Conservation (phyloP, 1,139 yeast species). For the Sugiyamaella paludigena region DNA sequence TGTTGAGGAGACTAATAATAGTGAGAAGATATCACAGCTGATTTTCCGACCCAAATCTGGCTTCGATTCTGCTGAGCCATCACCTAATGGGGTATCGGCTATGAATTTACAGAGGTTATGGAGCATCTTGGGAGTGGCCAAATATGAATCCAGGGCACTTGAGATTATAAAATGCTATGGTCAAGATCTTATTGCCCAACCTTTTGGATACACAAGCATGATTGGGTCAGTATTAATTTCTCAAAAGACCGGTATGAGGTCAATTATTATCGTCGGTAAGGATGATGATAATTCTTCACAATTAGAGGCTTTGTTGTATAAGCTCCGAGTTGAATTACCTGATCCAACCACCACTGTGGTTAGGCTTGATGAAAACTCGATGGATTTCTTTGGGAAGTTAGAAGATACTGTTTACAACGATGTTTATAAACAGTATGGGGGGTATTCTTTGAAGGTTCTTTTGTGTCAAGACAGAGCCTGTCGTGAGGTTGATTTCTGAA, state of each 20-base stretch:
- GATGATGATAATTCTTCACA: slow-evolving; percentile 17
- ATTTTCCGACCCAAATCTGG: slow-evolving; percentile 39
- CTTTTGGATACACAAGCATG: slow-evolving; percentile 35
- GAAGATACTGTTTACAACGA: slow-evolving; percentile 24
- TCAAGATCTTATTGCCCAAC: slow-evolving; percentile 35
- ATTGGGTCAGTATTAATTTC: slow-evolving; percentile 27
- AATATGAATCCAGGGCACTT: slow-evolving; percentile 28
- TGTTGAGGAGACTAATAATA: slow-evolving; percentile 18
- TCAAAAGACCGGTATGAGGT: slow-evolving; percentile 22
- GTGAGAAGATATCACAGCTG: slow-evolving; percentile 23
- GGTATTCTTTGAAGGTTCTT: slow-evolving; percentile 22
- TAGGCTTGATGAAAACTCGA: slow-evolving; percentile 21
- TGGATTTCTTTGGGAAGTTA: slow-evolving; percentile 17
- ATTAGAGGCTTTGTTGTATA: slow-evolving; percentile 15
- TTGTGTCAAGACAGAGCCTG: slow-evolving; percentile 26
- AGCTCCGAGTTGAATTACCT: slow-evolving; percentile 11
- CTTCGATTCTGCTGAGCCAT: slow-evolving; percentile 42
- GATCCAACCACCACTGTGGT: slow-evolving; percentile 22
- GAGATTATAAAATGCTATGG: slow-evolving; percentile 33
- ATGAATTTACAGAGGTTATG: slow-evolving; percentile 35
- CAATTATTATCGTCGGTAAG: slow-evolving; percentile 27
- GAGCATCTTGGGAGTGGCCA: slow-evolving; percentile 27
- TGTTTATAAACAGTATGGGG: slow-evolving; percentile 25
- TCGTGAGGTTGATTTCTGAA: slow-evolving; percentile 5
- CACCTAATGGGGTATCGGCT: slow-evolving; percentile 39